Evolutionary conservation across 148 eudicot genomes (phyloP), one percentile per base, ranked within the genome.

Genomic region (Cornus florida): DNA sequence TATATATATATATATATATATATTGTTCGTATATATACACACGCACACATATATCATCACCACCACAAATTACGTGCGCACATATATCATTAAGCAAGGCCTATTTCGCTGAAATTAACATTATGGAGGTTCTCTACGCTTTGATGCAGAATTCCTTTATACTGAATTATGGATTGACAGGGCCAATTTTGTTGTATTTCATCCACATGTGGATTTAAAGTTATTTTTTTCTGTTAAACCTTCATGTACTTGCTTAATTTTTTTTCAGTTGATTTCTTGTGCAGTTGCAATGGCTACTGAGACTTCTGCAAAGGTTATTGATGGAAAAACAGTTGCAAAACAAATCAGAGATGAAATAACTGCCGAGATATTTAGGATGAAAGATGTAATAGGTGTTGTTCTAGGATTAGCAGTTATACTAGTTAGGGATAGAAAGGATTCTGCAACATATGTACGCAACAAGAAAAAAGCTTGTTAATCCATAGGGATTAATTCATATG

Each of bases 391-490:
- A 22, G 95, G 93, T 74, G 66, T 92, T 78, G 93, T 92, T 81
- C 99, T 98, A 31, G 99, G 99, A 35, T 83, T 96, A 84, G 99
- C 98, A 16, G 99, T 93, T 41, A 88, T 96, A 32, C 92, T 96
- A 70, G 97, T 96, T 76, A 98, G 99, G 13, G 95, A 96, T 69
- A 88, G 95, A 75, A 90, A 90, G 85, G 99, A 96, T 77, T 96
- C 98, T 50, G 98, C 98, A 56, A 92, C 94, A 50, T 93, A 93
- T 76, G 98, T 96, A 22, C 92, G 95, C 22, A 96, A 89, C 84
- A 96, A 96, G 87, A 93, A 96, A 83, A 93, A 92, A 80, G 95
- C 97, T 46, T 92, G 99, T 84, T 92, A 93, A 12, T 60, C 89
- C 8, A 97, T 86, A 10, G 98, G 98, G 35, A 93, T 96, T 69